Evolutionary conservation across 2,329 filamentous ascomycete species (phyloP).

Genomic region (Penicillium digitatum): DNA sequence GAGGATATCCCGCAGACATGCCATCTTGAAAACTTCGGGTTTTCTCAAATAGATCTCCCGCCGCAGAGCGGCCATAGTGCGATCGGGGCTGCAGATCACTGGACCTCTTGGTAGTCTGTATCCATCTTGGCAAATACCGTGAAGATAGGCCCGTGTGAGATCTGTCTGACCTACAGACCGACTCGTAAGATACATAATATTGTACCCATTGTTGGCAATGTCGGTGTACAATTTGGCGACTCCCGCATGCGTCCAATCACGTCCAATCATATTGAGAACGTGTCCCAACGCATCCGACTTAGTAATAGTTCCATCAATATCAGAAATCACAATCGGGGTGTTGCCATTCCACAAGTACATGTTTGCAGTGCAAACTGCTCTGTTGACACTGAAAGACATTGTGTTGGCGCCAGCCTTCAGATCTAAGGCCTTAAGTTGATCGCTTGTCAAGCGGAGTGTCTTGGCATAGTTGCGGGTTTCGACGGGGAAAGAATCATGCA

Average conservation of each 20-base stretch:
- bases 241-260: slow-evolving; percentile 95
- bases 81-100: slow-evolving; percentile 90
- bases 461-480: slow-evolving; percentile 92
- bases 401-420: slow-evolving; percentile 82
- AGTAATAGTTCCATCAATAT: slow-evolving; percentile 98
- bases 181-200: slow-evolving; percentile 96
- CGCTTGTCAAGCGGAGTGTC: slow-evolving; percentile 88
- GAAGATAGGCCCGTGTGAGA: slow-evolving; percentile 80
- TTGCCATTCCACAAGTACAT: slow-evolving; percentile 95
- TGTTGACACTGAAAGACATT: slow-evolving; percentile 95
- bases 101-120: slow-evolving; percentile 84
- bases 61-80: slow-evolving; percentile 87
- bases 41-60: slow-evolving; percentile 93
- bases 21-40: slow-evolving; percentile 99
- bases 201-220: slow-evolving; percentile 92
- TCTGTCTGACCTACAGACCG: slow-evolving; percentile 92
- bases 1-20: slow-evolving; percentile 89
- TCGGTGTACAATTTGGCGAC: slow-evolving; percentile 97
- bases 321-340: slow-evolving; percentile 91
- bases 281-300: slow-evolving; percentile 95
- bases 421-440: slow-evolving; percentile 82
- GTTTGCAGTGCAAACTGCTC: slow-evolving; percentile 82
- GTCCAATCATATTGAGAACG: slow-evolving; percentile 91
- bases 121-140: slow-evolving; percentile 82
- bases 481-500: slow-evolving; percentile 48